Evolutionary conservation across 129 eudicot genomes (phyloP).

Genomic region (Ambrosia artemisiifolia): DNA sequence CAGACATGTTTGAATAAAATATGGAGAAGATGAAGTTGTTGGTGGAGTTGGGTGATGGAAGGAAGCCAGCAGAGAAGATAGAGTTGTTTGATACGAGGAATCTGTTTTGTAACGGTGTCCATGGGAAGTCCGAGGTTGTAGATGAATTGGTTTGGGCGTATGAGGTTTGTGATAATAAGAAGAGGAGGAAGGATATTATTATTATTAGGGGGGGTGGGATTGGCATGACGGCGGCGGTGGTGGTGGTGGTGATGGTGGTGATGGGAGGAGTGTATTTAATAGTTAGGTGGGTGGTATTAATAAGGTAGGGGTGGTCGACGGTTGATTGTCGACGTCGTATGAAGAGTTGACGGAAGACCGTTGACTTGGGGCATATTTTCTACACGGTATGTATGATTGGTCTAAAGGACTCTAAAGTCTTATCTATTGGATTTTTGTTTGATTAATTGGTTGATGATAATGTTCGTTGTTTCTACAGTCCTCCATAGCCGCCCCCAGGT

Average conservation of each 20-base stretch:
- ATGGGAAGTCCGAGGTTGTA: conserved; percentile 41
- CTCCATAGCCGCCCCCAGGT: no score
- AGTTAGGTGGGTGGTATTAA: neutral
- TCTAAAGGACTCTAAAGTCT: no score
- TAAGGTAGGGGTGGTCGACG: neutral
- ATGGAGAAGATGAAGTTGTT: conserved; percentile 54
- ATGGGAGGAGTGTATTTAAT: neutral
- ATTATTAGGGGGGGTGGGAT: conserved; percentile 6
- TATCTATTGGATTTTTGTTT: no score
- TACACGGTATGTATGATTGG: neutral
- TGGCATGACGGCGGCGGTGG: conserved; percentile 6
- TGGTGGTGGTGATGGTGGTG: conserved; percentile 10
- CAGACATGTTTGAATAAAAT: conserved; percentile 46
- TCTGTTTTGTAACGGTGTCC: conserved; percentile 58
- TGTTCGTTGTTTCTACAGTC: no score
- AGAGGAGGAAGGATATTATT: conserved; percentile 25
- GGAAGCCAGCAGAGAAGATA: conserved; percentile 76
- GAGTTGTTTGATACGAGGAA: conserved; percentile 62
- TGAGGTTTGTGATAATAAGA: conserved; percentile 18
- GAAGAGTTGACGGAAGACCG: conserved; percentile 21
- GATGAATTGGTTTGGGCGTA: conserved; percentile 21
- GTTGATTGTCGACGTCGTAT: neutral
- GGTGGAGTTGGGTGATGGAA: conserved; percentile 25
- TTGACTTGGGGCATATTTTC: conserved; percentile 9
- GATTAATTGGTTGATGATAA: no score